These are phyloP conservation scores for Fusarium veterinarium DNA, from an alignment of 2,329 filamentous ascomycete genomes.

Conservation along the genomic window DNA sequence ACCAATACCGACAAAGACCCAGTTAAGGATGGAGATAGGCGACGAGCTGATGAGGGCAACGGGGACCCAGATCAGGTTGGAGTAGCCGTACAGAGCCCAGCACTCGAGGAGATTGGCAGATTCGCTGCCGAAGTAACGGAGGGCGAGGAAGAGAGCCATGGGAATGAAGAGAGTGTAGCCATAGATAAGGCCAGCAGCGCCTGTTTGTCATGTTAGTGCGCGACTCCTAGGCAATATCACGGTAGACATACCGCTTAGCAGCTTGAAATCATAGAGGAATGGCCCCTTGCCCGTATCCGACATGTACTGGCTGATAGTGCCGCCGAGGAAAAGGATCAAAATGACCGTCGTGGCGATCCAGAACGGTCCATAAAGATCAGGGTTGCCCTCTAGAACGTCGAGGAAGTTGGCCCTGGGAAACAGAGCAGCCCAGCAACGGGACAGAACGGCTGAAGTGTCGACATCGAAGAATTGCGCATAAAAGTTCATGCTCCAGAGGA, in stretches of 20 bases:
- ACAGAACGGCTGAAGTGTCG: slow-evolving; percentile 88
- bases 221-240: not conserved
- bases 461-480: slow-evolving; percentile 99
- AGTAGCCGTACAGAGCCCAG: slow-evolving; percentile 95
- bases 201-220: slow-evolving; percentile 51
- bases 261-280: slow-evolving; percentile 91
- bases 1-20: slow-evolving; percentile 89
- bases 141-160: slow-evolving; percentile 83
- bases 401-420: slow-evolving; percentile 95
- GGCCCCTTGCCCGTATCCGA: slow-evolving; percentile 73
- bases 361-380: slow-evolving; percentile 95
- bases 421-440: slow-evolving; percentile 87
- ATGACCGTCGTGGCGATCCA: slow-evolving; percentile 99
- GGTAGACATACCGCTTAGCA: slow-evolving; percentile 77
- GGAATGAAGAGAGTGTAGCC: slow-evolving; percentile 93
- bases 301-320: slow-evolving; percentile 93
- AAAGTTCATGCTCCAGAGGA: slow-evolving; percentile 91
- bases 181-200: slow-evolving; percentile 91
- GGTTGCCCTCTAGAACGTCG: slow-evolving; percentile 95
- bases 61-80: slow-evolving; percentile 96
- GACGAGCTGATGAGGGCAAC: slow-evolving; percentile 94
- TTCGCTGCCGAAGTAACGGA: slow-evolving; percentile 96
- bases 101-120: slow-evolving; percentile 94
- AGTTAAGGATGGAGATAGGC: slow-evolving; percentile 87
- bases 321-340: slow-evolving; percentile 92